Evolutionary conservation across 257 asterid species (phyloP).

Genomic region (Jaltomata sinuosa): DNA sequence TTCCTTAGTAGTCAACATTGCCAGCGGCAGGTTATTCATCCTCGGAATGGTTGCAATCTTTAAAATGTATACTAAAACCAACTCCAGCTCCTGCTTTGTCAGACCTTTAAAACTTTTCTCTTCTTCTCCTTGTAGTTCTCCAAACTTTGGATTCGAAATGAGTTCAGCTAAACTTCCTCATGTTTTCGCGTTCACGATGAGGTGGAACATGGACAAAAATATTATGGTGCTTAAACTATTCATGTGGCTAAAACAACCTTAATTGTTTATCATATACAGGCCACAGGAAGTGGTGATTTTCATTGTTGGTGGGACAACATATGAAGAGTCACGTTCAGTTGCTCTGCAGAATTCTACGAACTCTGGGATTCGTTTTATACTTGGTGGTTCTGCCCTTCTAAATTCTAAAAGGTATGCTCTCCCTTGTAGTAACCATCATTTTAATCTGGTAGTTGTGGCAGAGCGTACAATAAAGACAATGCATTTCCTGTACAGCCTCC

Average conservation of each 20-base stretch:
- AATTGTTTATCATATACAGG: constrained; percentile 23
- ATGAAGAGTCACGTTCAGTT: constrained; percentile 91
- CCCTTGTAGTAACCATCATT: background rate
- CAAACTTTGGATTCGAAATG: background rate
- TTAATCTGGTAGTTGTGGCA: background rate
- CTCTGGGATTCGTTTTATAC: constrained; percentile 85
- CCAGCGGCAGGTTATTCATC: background rate
- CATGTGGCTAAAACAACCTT: background rate
- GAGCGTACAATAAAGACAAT: background rate
- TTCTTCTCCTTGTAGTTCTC: background rate
- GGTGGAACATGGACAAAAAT: background rate
- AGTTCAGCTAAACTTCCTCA: background rate
- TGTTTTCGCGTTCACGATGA: background rate
- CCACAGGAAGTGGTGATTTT: constrained; percentile 93
- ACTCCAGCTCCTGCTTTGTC: background rate
- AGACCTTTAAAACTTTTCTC: background rate
- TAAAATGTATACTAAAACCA: background rate
- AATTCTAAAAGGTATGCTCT: constrained; percentile 70
- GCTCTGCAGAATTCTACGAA: constrained; percentile 69
- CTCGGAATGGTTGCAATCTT: background rate
- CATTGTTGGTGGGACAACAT: constrained; percentile 91
- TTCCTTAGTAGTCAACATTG: background rate
- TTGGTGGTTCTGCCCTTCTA: constrained; percentile 85
- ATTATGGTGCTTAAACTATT: background rate
- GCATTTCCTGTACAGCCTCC: background rate